Base-by-base conservation (phyloP, 2,329 filamentous ascomycete genomes). In the Ophiostoma pallidulum region DNA sequence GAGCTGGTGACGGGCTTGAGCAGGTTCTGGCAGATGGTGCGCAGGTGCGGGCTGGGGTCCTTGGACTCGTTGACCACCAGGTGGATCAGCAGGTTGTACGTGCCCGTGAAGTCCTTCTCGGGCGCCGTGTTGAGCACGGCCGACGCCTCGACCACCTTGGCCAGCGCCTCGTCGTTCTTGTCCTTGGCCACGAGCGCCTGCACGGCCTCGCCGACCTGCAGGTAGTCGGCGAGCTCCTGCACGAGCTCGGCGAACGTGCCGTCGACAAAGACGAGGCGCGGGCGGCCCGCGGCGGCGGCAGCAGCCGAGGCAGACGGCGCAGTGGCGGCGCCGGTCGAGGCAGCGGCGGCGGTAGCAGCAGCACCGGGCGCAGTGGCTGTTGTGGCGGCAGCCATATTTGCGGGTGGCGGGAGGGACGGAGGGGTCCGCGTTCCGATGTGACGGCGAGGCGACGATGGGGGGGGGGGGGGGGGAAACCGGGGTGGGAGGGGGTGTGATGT, bases 71-170 rank as follows among this genome's bases (percentile, higher is more conserved):
- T 54, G 60, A 88, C 77, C 57, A 94, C 80, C 51, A 98, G 82
- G 73, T 96, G 87, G 62, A 97, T 83, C 65, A 98, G 83, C 58
- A 97, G 84, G 72, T 98, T 97, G 72, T 96, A 96, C 52, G 91
- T 88, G 51, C 91, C 84, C 24, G 24, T 28, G 24, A 6, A 10
- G 6, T 28, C 24, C 5, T 28, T 28, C 24, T 28, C 10, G 24
- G 24, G 6, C 6, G 24, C 24, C n/a, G n/a, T n/a, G n/a, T n/a
- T n/a, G 24, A 28, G 24, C 24, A 10, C 24, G 24, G 6, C 24
- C 5, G 24, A 28, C 6, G 24, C 24, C 24, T 5, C 24, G 52
- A 97, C 86, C 56, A 98, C 75, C 75, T 89, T 90, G 73, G 90
- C 85, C 49, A 98, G 77, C 39, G 87, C 82, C 56, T 94, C 89